Percentiles rank a stretch among this genome's conserved stretches.
Evolutionary conservation across 2,329 filamentous ascomycete species (phyloP).

Genomic region (Hortaea werneckii): DNA sequence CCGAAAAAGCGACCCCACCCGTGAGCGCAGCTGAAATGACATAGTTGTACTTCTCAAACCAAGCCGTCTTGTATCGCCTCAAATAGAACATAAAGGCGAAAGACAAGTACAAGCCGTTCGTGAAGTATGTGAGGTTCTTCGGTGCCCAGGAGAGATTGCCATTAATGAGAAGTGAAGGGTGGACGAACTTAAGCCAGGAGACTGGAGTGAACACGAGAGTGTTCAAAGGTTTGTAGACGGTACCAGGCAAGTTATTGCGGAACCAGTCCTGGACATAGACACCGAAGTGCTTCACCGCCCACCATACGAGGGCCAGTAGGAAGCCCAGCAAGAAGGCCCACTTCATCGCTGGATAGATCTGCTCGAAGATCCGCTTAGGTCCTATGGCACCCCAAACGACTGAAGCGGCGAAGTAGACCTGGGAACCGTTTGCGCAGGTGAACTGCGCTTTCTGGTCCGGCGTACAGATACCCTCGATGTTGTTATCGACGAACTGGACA

Average conservation of each 20-base stretch:
- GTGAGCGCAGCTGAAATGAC: conserved; percentile 26
- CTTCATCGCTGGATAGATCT: conserved; percentile 2
- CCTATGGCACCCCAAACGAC: conserved; percentile 18
- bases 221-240: not conserved
- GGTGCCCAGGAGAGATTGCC: conserved; percentile 6
- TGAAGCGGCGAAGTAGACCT: conserved; percentile 14
- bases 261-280: not conserved
- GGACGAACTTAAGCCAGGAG: not conserved
- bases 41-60: conserved; percentile 29
- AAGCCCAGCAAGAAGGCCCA: conserved; percentile 3
- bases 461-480: conserved; percentile 24
- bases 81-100: conserved; percentile 7
- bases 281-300: conserved; percentile 1
- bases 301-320: conserved; percentile 3
- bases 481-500: conserved; percentile 32
- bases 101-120: conserved; percentile 6
- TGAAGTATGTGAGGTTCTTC: conserved; percentile 7
- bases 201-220: not conserved
- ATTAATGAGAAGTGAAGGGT: conserved; percentile 7
- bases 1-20: conserved; percentile 26
- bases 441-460: conserved; percentile 9
- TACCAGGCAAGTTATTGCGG: not conserved
- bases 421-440: conserved; percentile 11
- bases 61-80: conserved; percentile 8
- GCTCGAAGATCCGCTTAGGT: conserved; percentile 11